Evolutionary conservation across 139 green algal species (phyloP).

Genomic region (Coccomyxa sp.): DNA sequence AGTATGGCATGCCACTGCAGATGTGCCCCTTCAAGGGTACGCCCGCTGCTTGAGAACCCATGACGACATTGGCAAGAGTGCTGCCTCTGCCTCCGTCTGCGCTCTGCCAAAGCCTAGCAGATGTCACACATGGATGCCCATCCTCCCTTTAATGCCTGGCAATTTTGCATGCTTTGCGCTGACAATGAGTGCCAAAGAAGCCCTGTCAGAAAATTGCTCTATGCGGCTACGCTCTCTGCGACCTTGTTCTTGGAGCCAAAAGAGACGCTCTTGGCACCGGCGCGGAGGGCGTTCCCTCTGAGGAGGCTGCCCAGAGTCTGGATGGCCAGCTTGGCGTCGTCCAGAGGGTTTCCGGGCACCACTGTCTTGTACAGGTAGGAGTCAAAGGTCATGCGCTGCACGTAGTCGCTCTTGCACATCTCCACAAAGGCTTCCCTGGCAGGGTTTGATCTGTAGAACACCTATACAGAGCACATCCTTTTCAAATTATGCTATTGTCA

Average conservation of each 20-base stretch:
- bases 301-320: slow-evolving; percentile 86
- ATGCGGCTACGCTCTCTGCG: neutral
- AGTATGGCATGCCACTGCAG: too few species aligned
- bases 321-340: slow-evolving; percentile 94
- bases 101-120: too few species aligned
- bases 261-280: slow-evolving; percentile 30
- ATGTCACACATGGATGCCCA: too few species aligned
- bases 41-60: too few species aligned
- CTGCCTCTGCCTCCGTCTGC: too few species aligned
- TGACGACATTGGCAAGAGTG: too few species aligned
- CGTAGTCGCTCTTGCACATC: slow-evolving; percentile 95
- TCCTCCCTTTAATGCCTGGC: too few species aligned
- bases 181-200: too few species aligned
- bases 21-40: too few species aligned
- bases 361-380: slow-evolving; percentile 99
- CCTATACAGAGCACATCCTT: neutral
- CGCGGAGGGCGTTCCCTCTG: slow-evolving; percentile 89
- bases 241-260: slow-evolving; percentile 12
- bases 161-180: too few species aligned
- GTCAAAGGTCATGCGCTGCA: slow-evolving; percentile 99
- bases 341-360: slow-evolving; percentile 95
- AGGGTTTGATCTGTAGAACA: slow-evolving; percentile 87
- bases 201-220: too few species aligned
- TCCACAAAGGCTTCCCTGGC: slow-evolving; percentile 99
- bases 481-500: too few species aligned